A percentile compares a stretch with the other conserved stretches of the same genome.
phyloP scores from a whole-genome alignment of 2,329 filamentous ascomycete genomes.

The Ceratocystis huliohia region DNA sequence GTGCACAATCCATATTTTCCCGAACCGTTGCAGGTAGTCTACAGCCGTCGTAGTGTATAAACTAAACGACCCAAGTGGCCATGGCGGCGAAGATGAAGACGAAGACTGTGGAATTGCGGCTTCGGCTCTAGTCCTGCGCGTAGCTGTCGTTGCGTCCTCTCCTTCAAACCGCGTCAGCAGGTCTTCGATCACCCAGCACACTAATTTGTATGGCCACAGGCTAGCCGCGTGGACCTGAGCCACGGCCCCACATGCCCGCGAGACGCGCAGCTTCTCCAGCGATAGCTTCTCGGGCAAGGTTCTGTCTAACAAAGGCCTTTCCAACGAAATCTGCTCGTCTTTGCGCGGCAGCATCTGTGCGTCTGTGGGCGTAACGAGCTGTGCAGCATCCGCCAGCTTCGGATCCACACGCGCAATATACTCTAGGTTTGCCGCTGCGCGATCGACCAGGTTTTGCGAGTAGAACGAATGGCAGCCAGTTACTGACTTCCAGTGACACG shows the following conservation, averaged over 20 bases:
- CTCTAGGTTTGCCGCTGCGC: constrained; percentile 39
- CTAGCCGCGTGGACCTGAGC: constrained; percentile 53
- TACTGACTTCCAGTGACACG: constrained; percentile 56
- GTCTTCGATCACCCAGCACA: constrained; percentile 55
- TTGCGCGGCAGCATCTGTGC: constrained; percentile 22
- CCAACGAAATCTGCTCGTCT: constrained; percentile 30
- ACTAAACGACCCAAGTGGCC: constrained; percentile 41
- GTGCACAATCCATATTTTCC: constrained; percentile 44
- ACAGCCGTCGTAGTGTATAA: constrained; percentile 64
- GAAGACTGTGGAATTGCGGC: too few species aligned
- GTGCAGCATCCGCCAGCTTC: constrained; percentile 40
- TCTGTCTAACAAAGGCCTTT: constrained; percentile 22
- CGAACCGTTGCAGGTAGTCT: constrained; percentile 33
- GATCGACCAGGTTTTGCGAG: constrained; percentile 40
- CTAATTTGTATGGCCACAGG: constrained; percentile 75
- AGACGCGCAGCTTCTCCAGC: constrained; percentile 42
- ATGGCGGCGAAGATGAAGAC: too few species aligned
- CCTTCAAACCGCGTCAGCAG: constrained; percentile 33
- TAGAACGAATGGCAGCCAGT: constrained; percentile 54
- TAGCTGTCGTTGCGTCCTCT: background rate
- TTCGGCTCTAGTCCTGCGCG: too few species aligned
- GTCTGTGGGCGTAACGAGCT: constrained; percentile 30
- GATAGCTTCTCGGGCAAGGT: constrained; percentile 23
- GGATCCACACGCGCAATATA: constrained; percentile 40
- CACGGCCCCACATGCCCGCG: constrained; percentile 48